phyloP scores from a whole-genome alignment of 176 grass and related monocot species.

The Rhynchospora pubera region DNA sequence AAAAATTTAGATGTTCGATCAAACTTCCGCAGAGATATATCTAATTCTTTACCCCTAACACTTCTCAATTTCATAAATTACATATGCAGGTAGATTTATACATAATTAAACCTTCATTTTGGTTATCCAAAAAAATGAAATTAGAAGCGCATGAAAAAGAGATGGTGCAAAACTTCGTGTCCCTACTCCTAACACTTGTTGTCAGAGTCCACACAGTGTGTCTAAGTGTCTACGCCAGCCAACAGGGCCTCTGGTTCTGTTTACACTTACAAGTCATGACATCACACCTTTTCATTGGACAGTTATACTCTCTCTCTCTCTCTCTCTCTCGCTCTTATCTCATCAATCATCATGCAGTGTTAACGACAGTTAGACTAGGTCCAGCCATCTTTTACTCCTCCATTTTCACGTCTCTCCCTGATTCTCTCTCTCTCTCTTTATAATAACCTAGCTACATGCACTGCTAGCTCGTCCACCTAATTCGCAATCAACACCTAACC shows the following conservation, averaged over 20 bases:
- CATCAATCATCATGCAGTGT: neutral
- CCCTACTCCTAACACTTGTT: neutral
- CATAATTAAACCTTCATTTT: neutral
- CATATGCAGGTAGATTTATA: too few species aligned
- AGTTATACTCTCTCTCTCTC: neutral
- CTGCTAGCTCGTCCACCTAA: neutral
- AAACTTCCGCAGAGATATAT: too few species aligned
- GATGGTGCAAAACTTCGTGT: neutral
- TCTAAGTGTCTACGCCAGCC: neutral
- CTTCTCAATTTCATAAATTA: too few species aligned
- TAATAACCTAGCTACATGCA: constrained; percentile 18
- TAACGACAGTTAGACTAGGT: neutral
- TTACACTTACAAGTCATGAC: neutral
- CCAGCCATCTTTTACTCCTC: neutral
- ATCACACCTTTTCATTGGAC: neutral
- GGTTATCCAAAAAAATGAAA: neutral
- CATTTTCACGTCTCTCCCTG: neutral
- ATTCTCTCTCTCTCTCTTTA: neutral
- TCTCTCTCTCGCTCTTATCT: neutral
- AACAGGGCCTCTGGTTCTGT: neutral
- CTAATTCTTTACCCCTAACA: too few species aligned
- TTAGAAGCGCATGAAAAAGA: neutral
- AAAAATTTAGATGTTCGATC: too few species aligned
- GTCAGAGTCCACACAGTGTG: neutral
- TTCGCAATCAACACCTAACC: constrained; percentile 13